Evolutionary conservation across 768 basidiomycete species (phyloP), one percentile per base, ranked within the genome.

Genomic region (Calocera viscosa): DNA sequence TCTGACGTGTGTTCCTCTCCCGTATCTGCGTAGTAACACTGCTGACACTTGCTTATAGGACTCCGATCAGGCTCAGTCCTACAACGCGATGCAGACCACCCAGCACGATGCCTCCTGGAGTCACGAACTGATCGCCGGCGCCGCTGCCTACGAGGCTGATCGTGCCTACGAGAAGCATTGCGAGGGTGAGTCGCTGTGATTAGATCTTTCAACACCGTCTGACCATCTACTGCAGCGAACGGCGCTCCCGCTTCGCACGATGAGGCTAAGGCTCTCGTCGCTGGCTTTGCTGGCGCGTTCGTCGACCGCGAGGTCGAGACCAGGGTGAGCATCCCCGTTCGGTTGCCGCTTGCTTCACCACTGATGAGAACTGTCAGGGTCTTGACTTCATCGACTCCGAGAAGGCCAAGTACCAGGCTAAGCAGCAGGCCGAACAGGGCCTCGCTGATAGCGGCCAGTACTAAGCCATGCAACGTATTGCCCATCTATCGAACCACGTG

Each of bases 131-230:
- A 26, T n/a, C 49, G 16, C 43, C 33, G 67, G 85, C 26, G 66
- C 66, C 32, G 66, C 66, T 63, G 66, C 66, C 47, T 67, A 33
- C 85, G 49, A 67, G 32, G 87, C 87, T 67, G 81, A 80, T 60
- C 88, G 86, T 73, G 81, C 83, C 1, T 89, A 82, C 72, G 80
- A 88, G 69, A 69, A 83, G 0, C 88, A 89, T 75, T 63, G 71
- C 32, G 78, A 60, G 19, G 53, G 53, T 60, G 30, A 5, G 53
- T 28, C 26, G 26, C 19, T 47, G 19, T 14, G 7, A 14, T 26
- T 60, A 11, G 26, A 26, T 49, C 49, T 30, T 22, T 60, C 14
- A 60, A 28, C 30, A 2, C 24, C 2, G 11, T 5, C 30, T 60
- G 14, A 8, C 11, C 19, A 16, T 19, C 10, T 2, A 26, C 24